phyloP scores from a whole-genome alignment of 805 yeast genomes.

The Starmerella bombicola region DNA sequence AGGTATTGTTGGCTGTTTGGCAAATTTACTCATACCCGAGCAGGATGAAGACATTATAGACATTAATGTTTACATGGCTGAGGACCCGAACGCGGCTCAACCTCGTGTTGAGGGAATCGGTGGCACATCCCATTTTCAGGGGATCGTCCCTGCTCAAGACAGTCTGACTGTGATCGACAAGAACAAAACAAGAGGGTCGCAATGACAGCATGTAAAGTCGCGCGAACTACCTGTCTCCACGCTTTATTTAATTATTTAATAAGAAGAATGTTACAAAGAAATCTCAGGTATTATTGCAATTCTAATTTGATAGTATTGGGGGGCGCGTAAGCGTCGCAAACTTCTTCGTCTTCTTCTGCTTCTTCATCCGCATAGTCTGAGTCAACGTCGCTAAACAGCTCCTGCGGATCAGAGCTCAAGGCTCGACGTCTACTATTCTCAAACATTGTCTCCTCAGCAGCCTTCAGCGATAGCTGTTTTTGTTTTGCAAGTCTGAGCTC shows the following conservation, averaged over 20 bases:
- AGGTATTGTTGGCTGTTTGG: constrained; percentile 50
- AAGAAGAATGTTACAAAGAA: too few species aligned
- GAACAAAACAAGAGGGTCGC: too few species aligned
- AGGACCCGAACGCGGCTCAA: constrained; percentile 2
- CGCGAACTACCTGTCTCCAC: too few species aligned
- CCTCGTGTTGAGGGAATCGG: background rate
- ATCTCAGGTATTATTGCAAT: background rate
- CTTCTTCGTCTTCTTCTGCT: background rate
- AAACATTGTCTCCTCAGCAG: constrained; percentile 1
- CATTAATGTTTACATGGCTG: constrained; percentile 5
- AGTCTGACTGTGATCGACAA: too few species aligned
- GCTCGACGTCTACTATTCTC: constrained; percentile 7
- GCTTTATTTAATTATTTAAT: too few species aligned
- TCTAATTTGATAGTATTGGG: constrained; percentile 2
- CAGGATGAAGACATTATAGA: constrained; percentile 33
- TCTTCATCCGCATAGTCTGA: constrained; percentile 8
- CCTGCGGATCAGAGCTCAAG: background rate
- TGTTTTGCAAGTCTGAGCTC: constrained; percentile 3
- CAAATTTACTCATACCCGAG: constrained; percentile 47
- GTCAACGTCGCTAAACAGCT: background rate
- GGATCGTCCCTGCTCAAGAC: too few species aligned
- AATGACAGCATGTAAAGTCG: too few species aligned
- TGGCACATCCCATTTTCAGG: background rate
- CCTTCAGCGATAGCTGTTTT: background rate
- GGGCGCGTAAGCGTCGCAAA: too few species aligned